Base-by-base conservation (phyloP, 306 rosid species). In the Argentina anserina region DNA sequence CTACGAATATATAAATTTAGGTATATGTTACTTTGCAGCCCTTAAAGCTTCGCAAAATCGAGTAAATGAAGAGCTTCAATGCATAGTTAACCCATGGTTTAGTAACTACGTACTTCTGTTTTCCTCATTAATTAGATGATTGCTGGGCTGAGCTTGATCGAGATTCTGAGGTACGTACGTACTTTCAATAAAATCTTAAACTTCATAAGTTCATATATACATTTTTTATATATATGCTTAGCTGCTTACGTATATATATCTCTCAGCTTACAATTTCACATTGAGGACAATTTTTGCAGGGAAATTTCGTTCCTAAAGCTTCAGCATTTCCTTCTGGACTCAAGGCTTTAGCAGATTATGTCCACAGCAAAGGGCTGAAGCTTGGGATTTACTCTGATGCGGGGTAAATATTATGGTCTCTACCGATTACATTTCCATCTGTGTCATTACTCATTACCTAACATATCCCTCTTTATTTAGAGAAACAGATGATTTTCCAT, bases 341-440 rank as follows among this genome's bases (percentile, higher is more conserved):
- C 2, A 83, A 86, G 79, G 89, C 88, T 74, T 67, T 91, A 10
- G 91, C 91, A 50, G 90, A 91, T 70, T 89, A 91, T 81, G 96
- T 91, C 43, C 97, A 91, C 34, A 49, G 76, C 65, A 89, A 84
- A 73, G 97, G 91, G 56, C 77, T 91, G 34, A 89, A 89, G 78
- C 75, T 91, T 62, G 97, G 95, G 55, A 85, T 91, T 20, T 89
- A 91, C 70, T 91, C 97, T 33, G 92, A 89, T 84, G 92, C 96
- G 17, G 97, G 97, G 96, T 89, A 80, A 3, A 55, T 55, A 0
- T 9, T 55, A 0, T 25, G 3, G 34, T 55, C 62, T 55, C 18
- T 25, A 55, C 26, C 7, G 10, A 23, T 52, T 21, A 52, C 12
- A n/a, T 52, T 52, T 52, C 28, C n/a, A n/a, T n/a, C n/a, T n/a